Base-by-base conservation (phyloP, 768 basidiomycete species). In the Tulasnella sp. region DNA sequence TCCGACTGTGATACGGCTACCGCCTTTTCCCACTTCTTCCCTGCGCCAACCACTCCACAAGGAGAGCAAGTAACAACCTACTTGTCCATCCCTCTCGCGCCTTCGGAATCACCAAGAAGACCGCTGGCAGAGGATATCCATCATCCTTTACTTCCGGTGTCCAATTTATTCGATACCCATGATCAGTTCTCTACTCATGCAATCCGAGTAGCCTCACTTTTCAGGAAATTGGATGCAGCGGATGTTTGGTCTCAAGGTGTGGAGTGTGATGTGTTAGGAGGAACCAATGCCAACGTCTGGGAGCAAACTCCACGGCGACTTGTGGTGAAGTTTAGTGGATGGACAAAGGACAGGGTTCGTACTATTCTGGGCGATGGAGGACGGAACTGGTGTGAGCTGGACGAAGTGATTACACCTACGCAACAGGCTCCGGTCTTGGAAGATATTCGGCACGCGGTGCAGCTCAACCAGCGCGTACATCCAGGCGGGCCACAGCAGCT, bases 51-150 rank as follows among this genome's bases (percentile, higher is more conserved):
- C 44, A 56, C 62, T 31, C 50, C 71, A 25, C 54, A 58, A 28
- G 34, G 27, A 20, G 53, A 42, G 27, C 58, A 63, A 4, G 75
- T 80, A 3, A 78, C 74, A 9, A 84, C 85, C 7, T 71, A 70
- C 57, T 76, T 89, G 44, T 72, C 83, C 43, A 72, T 89, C 27
- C 84, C 86, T 46, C 74, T 89, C 53, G 80, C 79, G 0, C 80
- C 84, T 6, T 19, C 41, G 5, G 16, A 12, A 28, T 28, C 31
- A 31, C 8, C 19, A 8, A 33, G 47, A 3, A 25, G 45, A 20
- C 46, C 32, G 1, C 16, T 35, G 12, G 13, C 27, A 19, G 1
- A 27, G n/a, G 32, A 25, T n/a, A 37, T 29, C 24, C 43, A 40
- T 15, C 62, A 63, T 57, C 63, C 66, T 9, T 64, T 81, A 10